Evolutionary conservation across 2,329 filamentous ascomycete species (phyloP).

Genomic region (Camillea tinctor): DNA sequence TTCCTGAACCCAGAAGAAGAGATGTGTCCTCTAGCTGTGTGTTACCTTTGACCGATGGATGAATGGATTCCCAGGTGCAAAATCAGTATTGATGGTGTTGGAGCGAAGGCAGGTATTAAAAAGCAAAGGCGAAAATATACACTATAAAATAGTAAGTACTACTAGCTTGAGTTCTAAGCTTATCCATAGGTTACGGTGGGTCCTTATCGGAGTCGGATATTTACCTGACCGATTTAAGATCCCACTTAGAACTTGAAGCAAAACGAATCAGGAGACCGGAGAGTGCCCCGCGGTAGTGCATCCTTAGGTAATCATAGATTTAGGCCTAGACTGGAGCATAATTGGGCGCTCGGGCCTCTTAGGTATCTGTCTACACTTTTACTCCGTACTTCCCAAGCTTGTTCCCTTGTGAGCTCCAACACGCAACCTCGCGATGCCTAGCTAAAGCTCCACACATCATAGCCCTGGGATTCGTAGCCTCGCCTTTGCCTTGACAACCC

Average conservation of each 20-base stretch:
- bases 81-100: not conserved
- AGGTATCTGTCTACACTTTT: not conserved
- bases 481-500: constrained; percentile 9
- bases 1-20: not conserved
- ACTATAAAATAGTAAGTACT: no score
- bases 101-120: not conserved
- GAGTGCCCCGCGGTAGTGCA: no score
- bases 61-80: not conserved
- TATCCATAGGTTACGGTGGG: not conserved
- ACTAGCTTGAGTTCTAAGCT: not conserved
- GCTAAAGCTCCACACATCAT: constrained; percentile 20
- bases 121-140: not conserved
- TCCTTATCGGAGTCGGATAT: not conserved
- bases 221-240: not conserved
- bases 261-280: no score
- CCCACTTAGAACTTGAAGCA: no score
- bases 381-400: no score
- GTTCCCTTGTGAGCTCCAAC: constrained; percentile 18
- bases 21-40: not conserved
- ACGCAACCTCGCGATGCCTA: constrained; percentile 31
- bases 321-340: no score
- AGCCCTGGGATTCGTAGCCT: constrained; percentile 21
- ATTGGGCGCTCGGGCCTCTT: not conserved
- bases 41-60: not conserved
- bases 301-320: not conserved